Conservation (phyloP, 768 basidiomycete genomes). For the Leccinum subgranulosum region DNA sequence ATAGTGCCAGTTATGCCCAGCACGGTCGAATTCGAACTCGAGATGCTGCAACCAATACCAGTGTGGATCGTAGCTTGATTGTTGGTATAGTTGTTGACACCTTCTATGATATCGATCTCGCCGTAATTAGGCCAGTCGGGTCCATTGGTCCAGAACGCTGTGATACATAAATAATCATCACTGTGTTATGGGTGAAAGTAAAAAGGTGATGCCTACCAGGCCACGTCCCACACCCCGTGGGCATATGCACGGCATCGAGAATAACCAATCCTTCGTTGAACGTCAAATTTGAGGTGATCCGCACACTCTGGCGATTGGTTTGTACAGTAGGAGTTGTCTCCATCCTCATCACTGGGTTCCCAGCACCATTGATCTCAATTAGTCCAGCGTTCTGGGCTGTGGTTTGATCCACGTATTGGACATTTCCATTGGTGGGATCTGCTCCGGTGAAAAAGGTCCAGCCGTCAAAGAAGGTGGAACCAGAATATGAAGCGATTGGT, state of each 20-base stretch:
- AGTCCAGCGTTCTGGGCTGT: conserved; percentile 62
- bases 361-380: conserved; percentile 60
- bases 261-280: conserved; percentile 71
- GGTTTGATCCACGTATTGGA: conserved; percentile 61
- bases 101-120: conserved; percentile 85
- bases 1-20: conserved; percentile 61
- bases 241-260: conserved; percentile 87
- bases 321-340: conserved; percentile 76
- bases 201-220: conserved; percentile 39
- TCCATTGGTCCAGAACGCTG: conserved; percentile 51
- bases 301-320: conserved; percentile 70
- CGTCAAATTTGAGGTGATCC: conserved; percentile 61
- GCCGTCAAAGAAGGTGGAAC: conserved; percentile 74
- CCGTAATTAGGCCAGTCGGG: conserved; percentile 48
- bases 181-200: not conserved
- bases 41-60: conserved; percentile 61
- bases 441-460: conserved; percentile 67
- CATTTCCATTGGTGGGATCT: conserved; percentile 78
- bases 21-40: conserved; percentile 42
- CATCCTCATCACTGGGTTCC: conserved; percentile 84
- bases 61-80: conserved; percentile 86
- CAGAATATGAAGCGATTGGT: conserved; percentile 56
- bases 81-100: conserved; percentile 74
- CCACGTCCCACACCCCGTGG: conserved; percentile 87
- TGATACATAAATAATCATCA: not conserved